Conservation (phyloP, 495 filamentous ascomycete genomes). For the Chaetomium fimeti region DNA sequence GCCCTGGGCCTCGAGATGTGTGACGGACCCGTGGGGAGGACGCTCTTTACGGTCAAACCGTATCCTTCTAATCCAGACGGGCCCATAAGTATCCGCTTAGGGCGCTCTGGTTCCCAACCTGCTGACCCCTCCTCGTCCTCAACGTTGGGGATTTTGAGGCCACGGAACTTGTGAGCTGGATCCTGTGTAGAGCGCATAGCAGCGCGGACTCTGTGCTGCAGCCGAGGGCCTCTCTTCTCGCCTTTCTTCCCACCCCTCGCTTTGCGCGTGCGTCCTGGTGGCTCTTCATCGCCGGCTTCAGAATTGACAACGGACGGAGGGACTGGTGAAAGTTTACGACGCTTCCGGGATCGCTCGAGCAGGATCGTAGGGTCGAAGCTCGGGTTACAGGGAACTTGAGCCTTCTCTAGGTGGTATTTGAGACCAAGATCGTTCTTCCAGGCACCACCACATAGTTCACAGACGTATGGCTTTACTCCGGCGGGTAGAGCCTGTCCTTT, state of each 20-base stretch:
- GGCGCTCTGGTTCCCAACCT: neutral
- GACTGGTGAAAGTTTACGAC: conserved; percentile 27
- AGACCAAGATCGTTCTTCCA: conserved; percentile 56
- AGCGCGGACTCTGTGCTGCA: conserved; percentile 10
- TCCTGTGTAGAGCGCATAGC: conserved; percentile 19
- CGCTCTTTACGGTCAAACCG: neutral
- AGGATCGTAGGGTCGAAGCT: conserved; percentile 39
- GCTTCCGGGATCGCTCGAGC: conserved; percentile 28
- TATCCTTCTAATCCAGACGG: neutral
- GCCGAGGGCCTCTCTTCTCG: conserved; percentile 3
- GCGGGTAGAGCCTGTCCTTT: conserved; percentile 20
- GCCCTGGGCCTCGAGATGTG: neutral
- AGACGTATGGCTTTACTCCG: conserved; percentile 37
- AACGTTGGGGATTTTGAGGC: neutral
- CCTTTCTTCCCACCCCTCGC: conserved; percentile 16
- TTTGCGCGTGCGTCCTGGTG: conserved; percentile 15
- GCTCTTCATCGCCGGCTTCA: conserved; percentile 42
- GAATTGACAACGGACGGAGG: conserved; percentile 31
- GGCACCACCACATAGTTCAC: conserved; percentile 47
- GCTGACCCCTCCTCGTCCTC: neutral
- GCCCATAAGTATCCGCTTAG: neutral
- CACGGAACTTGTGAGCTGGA: conserved; percentile 14
- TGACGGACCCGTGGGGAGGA: neutral
- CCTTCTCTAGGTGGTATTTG: conserved; percentile 53
- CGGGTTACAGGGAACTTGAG: conserved; percentile 51